Evolutionary conservation across 1,284 basidiomycete species (phyloP).

Genomic region (Bjerkandera adusta): DNA sequence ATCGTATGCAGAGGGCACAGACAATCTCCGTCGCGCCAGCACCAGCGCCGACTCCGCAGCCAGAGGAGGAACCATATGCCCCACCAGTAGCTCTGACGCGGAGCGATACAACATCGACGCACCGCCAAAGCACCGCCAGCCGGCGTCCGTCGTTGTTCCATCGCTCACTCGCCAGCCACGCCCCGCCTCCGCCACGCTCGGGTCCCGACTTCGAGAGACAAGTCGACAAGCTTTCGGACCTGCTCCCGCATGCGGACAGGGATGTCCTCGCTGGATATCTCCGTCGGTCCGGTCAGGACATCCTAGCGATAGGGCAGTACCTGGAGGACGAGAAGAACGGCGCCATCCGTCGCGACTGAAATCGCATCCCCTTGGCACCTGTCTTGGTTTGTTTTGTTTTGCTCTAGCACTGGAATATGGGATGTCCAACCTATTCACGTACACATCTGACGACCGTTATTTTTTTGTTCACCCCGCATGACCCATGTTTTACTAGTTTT

Average conservation of each 20-base stretch:
- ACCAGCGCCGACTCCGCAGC: slow-evolving; percentile 24
- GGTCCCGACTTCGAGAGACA: slow-evolving; percentile 59
- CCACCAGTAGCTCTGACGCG: slow-evolving; percentile 13
- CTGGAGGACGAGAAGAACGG: slow-evolving; percentile 86
- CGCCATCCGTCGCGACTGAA: slow-evolving; percentile 37
- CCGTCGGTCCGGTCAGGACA: slow-evolving; percentile 71
- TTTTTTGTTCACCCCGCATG: not conserved
- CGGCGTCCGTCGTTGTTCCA: slow-evolving; percentile 52
- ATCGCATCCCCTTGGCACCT: slow-evolving; percentile 1
- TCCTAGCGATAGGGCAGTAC: slow-evolving; percentile 83
- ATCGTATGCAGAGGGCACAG: slow-evolving; percentile 59
- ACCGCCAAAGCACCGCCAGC: slow-evolving; percentile 41
- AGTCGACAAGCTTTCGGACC: slow-evolving; percentile 69
- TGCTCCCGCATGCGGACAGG: slow-evolving; percentile 77
- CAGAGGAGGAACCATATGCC: slow-evolving; percentile 9
- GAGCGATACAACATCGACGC: slow-evolving; percentile 17
- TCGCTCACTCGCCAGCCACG: slow-evolving; percentile 20
- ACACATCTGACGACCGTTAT: slow-evolving; percentile 1
- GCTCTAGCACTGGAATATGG: not conserved
- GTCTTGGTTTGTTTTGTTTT: slow-evolving; percentile 1
- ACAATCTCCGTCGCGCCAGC: slow-evolving; percentile 53
- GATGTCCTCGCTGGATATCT: slow-evolving; percentile 71
- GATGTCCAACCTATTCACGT: slow-evolving; percentile 7
- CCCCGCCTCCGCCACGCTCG: slow-evolving; percentile 16
- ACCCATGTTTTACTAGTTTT: slow-evolving; percentile 8